phyloP scores from a whole-genome alignment of 139 green algal genomes.

The Tetratostichococcus sp. region DNA sequence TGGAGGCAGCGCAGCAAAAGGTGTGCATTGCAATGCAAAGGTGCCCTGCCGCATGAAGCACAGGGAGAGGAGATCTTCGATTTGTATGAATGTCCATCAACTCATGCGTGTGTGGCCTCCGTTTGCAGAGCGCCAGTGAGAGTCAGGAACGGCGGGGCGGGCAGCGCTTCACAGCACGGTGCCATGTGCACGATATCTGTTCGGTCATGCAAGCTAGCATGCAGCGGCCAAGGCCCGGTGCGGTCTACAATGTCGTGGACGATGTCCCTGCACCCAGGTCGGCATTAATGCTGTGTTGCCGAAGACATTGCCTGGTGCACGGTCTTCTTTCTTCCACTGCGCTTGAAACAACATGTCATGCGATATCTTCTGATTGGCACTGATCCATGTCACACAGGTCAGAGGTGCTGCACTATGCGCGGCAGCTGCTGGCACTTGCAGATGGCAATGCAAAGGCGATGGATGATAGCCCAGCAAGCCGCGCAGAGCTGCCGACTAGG shows the following conservation, averaged over 20 bases:
- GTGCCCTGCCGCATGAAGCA: too few relatives aligned
- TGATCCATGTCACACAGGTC: not conserved
- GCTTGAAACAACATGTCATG: too few relatives aligned
- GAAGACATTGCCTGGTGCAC: too few relatives aligned
- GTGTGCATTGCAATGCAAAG: not conserved
- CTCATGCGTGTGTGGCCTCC: not conserved
- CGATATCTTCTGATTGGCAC: too few relatives aligned
- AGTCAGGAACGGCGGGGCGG: slow-evolving; percentile 30
- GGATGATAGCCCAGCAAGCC: too few relatives aligned
- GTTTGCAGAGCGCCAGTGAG: not conserved
- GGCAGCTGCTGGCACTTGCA: not conserved
- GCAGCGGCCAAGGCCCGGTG: slow-evolving; percentile 13
- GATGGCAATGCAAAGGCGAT: not conserved
- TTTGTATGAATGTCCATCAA: too few relatives aligned
- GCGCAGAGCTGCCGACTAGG: too few relatives aligned
- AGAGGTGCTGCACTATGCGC: slow-evolving; percentile 10
- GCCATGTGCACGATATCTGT: slow-evolving; percentile 77
- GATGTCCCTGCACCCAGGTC: slow-evolving; percentile 62
- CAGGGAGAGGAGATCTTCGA: too few relatives aligned
- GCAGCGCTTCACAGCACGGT: slow-evolving; percentile 55
- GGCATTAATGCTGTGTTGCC: not conserved
- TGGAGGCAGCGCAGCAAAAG: slow-evolving; percentile 31
- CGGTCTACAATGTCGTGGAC: slow-evolving; percentile 75
- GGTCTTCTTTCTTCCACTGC: too few relatives aligned
- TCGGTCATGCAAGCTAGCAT: slow-evolving; percentile 58